Evolutionary conservation across 1,284 basidiomycete genomes (phyloP).

Genomic region (Sporisorium graminicola): DNA sequence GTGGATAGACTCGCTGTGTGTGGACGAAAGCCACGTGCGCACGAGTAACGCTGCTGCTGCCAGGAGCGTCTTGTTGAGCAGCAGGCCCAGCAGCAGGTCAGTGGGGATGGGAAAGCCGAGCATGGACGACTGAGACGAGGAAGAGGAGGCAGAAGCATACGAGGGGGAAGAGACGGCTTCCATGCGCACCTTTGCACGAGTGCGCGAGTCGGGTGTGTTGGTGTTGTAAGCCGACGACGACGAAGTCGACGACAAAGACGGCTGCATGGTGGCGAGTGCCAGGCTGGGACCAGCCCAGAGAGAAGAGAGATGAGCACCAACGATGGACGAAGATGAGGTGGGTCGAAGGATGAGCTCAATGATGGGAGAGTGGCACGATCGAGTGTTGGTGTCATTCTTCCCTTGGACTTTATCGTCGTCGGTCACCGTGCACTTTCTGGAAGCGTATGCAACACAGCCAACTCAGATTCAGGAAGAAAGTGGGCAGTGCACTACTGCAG

Average conservation of each 20-base stretch:
- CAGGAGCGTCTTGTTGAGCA: conserved; percentile 67
- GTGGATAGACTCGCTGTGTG: conserved; percentile 53
- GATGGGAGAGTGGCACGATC: neutral
- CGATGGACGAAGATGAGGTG: neutral
- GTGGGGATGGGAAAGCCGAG: conserved; percentile 60
- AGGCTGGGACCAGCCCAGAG: conserved; percentile 12
- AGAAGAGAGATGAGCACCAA: neutral
- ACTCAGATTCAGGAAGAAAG: too few relatives aligned
- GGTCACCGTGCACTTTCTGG: conserved; percentile 3
- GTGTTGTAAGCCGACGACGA: conserved; percentile 17
- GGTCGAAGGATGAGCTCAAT: neutral
- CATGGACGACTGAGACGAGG: conserved; percentile 6
- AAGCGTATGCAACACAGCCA: neutral
- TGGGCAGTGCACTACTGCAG: too few relatives aligned
- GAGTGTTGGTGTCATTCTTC: conserved; percentile 6
- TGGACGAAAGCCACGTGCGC: conserved; percentile 62
- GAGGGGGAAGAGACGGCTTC: conserved; percentile 17
- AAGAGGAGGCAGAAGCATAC: neutral
- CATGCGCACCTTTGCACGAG: conserved; percentile 44
- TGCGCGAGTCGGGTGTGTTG: conserved; percentile 34
- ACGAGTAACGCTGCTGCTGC: conserved; percentile 64
- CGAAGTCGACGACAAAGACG: conserved; percentile 10
- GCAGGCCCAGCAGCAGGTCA: conserved; percentile 63
- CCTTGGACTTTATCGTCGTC: neutral
- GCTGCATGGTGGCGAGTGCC: conserved; percentile 17